These are phyloP conservation scores for Dendrobium officinale DNA, from an alignment of 106 monocot genomes.

Conservation along the genomic window DNA sequence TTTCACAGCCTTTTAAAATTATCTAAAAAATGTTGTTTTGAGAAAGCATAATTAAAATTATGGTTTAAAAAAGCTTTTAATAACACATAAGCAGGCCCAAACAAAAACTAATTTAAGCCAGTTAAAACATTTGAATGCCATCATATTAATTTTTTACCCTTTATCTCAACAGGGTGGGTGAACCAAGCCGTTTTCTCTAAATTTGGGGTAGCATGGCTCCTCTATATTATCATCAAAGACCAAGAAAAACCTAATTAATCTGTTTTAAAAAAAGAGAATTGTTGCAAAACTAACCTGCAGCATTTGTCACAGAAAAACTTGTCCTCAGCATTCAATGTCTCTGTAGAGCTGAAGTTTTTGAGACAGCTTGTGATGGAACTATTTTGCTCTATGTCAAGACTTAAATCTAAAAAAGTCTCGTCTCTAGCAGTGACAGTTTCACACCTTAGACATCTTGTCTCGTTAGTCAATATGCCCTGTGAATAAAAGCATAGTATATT, in stretches of 20 bases:
- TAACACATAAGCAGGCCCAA: too few relatives aligned
- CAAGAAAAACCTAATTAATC: background rate
- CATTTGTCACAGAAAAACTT: conserved; percentile 65
- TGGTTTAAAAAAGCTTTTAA: too few relatives aligned
- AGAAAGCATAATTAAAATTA: too few relatives aligned
- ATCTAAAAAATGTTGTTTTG: too few relatives aligned
- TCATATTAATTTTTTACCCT: too few relatives aligned
- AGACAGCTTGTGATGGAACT: conserved; percentile 60
- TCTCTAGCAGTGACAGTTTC: conserved; percentile 63
- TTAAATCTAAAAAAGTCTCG: conserved; percentile 53
- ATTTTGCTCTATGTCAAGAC: conserved; percentile 57
- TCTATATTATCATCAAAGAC: background rate
- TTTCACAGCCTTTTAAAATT: too few relatives aligned
- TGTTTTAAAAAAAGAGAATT: background rate
- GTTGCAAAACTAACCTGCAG: conserved; percentile 30
- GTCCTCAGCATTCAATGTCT: conserved; percentile 59
- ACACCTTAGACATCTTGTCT: conserved; percentile 50
- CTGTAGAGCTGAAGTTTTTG: conserved; percentile 57
- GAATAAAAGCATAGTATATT: too few relatives aligned
- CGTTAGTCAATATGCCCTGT: conserved; percentile 57
- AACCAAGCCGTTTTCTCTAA: background rate
- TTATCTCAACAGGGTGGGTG: too few relatives aligned
- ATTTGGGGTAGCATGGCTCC: background rate
- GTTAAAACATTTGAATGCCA: too few relatives aligned
- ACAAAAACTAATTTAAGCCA: too few relatives aligned